Evolutionary conservation across 2,329 filamentous ascomycete genomes (phyloP), one percentile per base, ranked within the genome.

Genomic region (Stagonosporopsis rhizophila): DNA sequence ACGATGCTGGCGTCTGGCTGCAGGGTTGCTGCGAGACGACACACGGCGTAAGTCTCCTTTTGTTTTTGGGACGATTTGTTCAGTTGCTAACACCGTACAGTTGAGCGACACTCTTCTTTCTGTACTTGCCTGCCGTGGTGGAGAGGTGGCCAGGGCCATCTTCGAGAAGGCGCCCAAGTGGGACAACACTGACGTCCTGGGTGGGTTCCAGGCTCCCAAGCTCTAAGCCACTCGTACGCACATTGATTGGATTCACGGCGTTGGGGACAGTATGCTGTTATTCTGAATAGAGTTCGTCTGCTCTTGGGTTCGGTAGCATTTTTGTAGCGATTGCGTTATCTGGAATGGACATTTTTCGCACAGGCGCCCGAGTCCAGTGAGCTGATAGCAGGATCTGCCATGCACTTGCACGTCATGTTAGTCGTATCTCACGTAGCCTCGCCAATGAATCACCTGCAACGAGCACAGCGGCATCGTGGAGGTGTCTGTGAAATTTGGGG

Each of bases 11-110:
- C 3, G 82, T 98, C 56, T 98, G 91, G 89, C 81, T 98, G 67
- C 95, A 98, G 75, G 94, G 94, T 28, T 97, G 93, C 79, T 96
- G 92, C 74, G 93, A 98, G 80, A 87, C 83, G 59, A 96, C 92
- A 30, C 94, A 98, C 76, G 94, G 94, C 57, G 89, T 94, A 84
- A 87, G 89, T 87, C 14, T 17, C 12, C 7, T n/a, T 19, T 6
- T 14, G 22, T 11, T 20, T 44, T 11, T n/a, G n/a, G n/a, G n/a
- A n/a, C n/a, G n/a, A n/a, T n/a, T n/a, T 6, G 17, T 5, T 6
- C 1, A 14, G 5, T 20, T 32, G 34, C 52, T 56, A 38, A 56
- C 25, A 23, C 19, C 37, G 32, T 37, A 51, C 67, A 90, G 86
- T 78, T 96, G 77, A 92, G 90, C 73, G 90, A 96, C 75, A 91